Evolutionary conservation across 1,139 yeast species (phyloP), one percentile per base, ranked within the genome.

Genomic region (Kodamaea alishanica): DNA sequence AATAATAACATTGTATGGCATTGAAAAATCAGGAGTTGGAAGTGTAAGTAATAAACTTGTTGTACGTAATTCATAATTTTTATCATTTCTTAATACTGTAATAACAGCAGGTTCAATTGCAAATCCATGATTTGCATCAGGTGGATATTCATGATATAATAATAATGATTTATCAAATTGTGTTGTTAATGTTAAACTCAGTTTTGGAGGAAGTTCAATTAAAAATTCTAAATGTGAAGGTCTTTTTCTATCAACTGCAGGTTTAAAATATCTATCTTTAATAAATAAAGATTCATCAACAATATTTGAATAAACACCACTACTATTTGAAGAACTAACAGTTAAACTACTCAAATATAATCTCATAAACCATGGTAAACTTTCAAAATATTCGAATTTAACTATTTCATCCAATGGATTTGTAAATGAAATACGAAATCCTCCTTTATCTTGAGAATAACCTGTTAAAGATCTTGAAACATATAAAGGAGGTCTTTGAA

Each of bases 51-150:
- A 67, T 39, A 90, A 73, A 32, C 97, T 85, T 1, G 97, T 81
- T 0, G 97, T 88, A 54, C 98, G 74, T 44, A 83, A 59, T 37
- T 79, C 75, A 50, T 86, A 87, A 28, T 45, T 44, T 1, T 60
- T 45, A 2, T 66, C 64, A 5, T 46, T 42, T 9, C 54, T 45
- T 5, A 75, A 46, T 0, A 85, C 76, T 1, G 84, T 75, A 8
- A 89, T 69, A 6, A 88, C 84, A 4, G 92, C 96, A 0, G 97
- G 95, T 31, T 92, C 95, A 30, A 94, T 80, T 41, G 92, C 92
- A 60, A 92, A 94, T 0, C 99, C 99, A 51, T 92, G 97, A 59
- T 94, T 94, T 1, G 99, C 98, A 68, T 94, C 99, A 1, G 99
- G 98, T 8, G 98, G 98, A 54, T 94, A 94, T 58, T 94, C 98